A percentile compares a stretch with the other conserved stretches of the same genome.
Conservation (phyloP, 306 rosid species). For the Cercis canadensis region DNA sequence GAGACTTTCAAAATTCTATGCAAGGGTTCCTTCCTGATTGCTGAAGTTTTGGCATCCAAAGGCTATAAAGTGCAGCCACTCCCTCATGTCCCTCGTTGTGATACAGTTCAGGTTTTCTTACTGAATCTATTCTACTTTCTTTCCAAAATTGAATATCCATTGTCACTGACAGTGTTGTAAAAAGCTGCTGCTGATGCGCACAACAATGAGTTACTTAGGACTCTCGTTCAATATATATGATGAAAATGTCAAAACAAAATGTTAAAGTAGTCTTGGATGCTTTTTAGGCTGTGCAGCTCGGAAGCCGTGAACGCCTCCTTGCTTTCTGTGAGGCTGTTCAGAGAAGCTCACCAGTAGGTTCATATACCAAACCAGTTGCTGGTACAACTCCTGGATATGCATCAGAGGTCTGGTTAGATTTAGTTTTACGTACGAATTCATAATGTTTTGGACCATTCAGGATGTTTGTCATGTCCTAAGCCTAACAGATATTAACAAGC, state of each 20-base stretch:
- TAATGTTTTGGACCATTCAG: slow-evolving; percentile 14
- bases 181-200: slow-evolving; percentile 19
- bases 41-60: slow-evolving; percentile 85
- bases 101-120: slow-evolving; percentile 77
- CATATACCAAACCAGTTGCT: slow-evolving; percentile 83
- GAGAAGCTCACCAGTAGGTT: slow-evolving; percentile 87
- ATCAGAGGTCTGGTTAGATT: slow-evolving; percentile 72
- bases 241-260: background rate
- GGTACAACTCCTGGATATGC: slow-evolving; percentile 94
- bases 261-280: slow-evolving; percentile 23
- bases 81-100: slow-evolving; percentile 72
- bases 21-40: slow-evolving; percentile 80
- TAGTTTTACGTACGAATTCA: slow-evolving; percentile 6
- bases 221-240: too few relatives aligned
- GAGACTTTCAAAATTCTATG: slow-evolving; percentile 34
- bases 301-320: slow-evolving; percentile 79
- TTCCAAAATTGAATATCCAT: background rate
- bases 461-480: slow-evolving; percentile 6
- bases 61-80: slow-evolving; percentile 93
- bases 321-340: slow-evolving; percentile 95
- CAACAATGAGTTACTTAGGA: slow-evolving; percentile 17
- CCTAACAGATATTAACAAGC: slow-evolving; percentile 10
- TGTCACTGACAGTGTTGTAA: background rate
- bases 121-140: slow-evolving; percentile 9
- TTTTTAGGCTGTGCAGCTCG: slow-evolving; percentile 82